Evolutionary conservation across 768 basidiomycete species (phyloP).

Genomic region (Trametes coccinea): DNA sequence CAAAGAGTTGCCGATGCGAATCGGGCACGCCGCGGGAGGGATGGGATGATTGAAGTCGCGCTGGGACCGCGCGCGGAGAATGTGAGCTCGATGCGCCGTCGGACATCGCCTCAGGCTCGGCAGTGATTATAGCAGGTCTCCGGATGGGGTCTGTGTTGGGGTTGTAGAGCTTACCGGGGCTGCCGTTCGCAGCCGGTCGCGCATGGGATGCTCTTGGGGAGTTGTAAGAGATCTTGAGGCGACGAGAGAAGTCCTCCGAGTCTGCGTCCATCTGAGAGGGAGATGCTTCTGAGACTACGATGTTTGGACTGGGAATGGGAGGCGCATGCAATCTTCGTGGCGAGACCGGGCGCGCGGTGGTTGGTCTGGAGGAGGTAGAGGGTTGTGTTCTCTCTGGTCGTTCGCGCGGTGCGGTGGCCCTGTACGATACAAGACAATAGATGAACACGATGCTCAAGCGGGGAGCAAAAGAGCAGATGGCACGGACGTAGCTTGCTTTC

Average conservation of each 20-base stretch:
- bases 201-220: slow-evolving; percentile 40
- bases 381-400: slow-evolving; percentile 44
- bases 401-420: slow-evolving; percentile 48
- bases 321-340: slow-evolving; percentile 29
- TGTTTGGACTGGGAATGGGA: slow-evolving; percentile 25
- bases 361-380: slow-evolving; percentile 31
- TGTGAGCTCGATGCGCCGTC: slow-evolving; percentile 58
- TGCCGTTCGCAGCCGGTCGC: slow-evolving; percentile 30
- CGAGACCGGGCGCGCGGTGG: slow-evolving; percentile 38
- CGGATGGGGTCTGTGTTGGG: slow-evolving; percentile 68
- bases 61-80: slow-evolving; percentile 35
- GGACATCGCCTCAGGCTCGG: slow-evolving; percentile 67
- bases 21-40: slow-evolving; percentile 36
- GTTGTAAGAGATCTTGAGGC: slow-evolving; percentile 62
- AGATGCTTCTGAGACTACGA: slow-evolving; percentile 42
- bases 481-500: slow-evolving; percentile 61
- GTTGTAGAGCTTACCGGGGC: slow-evolving; percentile 61
- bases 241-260: slow-evolving; percentile 73
- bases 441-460: background rate
- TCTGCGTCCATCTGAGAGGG: slow-evolving; percentile 46
- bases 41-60: slow-evolving; percentile 35
- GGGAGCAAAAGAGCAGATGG: background rate
- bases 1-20: slow-evolving; percentile 66
- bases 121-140: slow-evolving; percentile 45
- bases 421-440: slow-evolving; percentile 27